phyloP scores from a whole-genome alignment of 305 asterid genomes.

The Andrographis paniculata region DNA sequence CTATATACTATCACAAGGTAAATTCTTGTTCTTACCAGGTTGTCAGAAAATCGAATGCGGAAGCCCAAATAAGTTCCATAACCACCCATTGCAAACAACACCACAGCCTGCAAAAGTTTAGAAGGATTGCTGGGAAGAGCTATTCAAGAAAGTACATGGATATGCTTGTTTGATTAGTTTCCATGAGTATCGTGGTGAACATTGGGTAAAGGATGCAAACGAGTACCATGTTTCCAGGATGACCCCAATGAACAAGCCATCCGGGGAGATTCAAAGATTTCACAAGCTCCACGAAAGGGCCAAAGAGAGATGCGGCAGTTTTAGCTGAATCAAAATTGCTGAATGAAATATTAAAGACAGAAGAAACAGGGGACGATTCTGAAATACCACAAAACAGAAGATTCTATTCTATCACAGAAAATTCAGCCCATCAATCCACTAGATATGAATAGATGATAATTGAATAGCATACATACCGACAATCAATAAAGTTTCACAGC shows the following conservation, averaged over 20 bases:
- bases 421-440: too few species aligned
- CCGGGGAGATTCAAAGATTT: constrained; percentile 67
- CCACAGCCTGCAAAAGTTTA: constrained; percentile 59
- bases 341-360: constrained; percentile 7
- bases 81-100: constrained; percentile 95
- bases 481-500: too few species aligned
- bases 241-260: constrained; percentile 98
- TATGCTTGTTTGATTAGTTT: neutral
- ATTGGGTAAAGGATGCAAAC: neutral
- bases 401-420: neutral
- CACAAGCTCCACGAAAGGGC: constrained; percentile 61
- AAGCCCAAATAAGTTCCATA: constrained; percentile 90
- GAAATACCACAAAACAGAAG: neutral
- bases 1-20: neutral
- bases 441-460: too few species aligned
- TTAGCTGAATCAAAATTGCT: constrained; percentile 37
- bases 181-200: neutral
- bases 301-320: constrained; percentile 51
- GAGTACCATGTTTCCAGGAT: constrained; percentile 90
- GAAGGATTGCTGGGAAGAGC: neutral
- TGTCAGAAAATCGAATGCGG: constrained; percentile 66
- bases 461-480: too few species aligned
- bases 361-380: neutral
- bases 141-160: constrained; percentile 1
- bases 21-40: constrained; percentile 36